Evolutionary conservation across 2,329 filamentous ascomycete species (phyloP), one percentile per base, ranked within the genome.

Genomic region (Aspergillus proliferans): DNA sequence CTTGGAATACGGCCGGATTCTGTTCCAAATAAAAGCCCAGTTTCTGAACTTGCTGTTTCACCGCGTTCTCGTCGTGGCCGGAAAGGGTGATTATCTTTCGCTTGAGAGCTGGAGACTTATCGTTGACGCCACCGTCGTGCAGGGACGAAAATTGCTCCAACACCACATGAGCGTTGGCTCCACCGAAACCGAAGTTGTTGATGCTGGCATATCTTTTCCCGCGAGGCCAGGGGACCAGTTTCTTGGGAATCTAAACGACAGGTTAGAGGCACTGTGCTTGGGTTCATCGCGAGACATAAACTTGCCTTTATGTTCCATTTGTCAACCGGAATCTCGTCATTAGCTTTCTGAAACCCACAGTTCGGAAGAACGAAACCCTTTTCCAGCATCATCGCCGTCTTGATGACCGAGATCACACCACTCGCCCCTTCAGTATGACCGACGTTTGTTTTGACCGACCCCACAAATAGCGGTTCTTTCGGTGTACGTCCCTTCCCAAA

Each of bases 341-440:
- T 68, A 1, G 58, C 55, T 34, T 60, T 59, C 18, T 59, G 47
- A 43, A 65, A 65, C 26, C 57, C 53, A 10, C 57, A 52, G 19
- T 63, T 62, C 10, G 56, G 57, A 22, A 64, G 54, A n/a, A 65
- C 48, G 2, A 59, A 46, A 0, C 52, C 52, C n/a, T 57, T 57
- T 19, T 64, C 55, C 15, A 65, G 51, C 28, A 61, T 55, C 53
- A 64, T 52, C 8, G 57, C 54, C 3, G 57, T 52, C 50, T 68
- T 69, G 8, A 68, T 65, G 12, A 69, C 46, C 10, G 62, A 55
- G n/a, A 56, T 62, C 33, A 59, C 58, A 19, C 51, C 66, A 54
- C 46, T 67, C 1, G 12, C 58, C 53, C 7, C 71, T 64, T 58
- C 57, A 3, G 46, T 45, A 43, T 64, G 61, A 3, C 63, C 61